Base-by-base conservation (phyloP, 2,329 filamentous ascomycete species). In the Zymoseptoria crescenta region DNA sequence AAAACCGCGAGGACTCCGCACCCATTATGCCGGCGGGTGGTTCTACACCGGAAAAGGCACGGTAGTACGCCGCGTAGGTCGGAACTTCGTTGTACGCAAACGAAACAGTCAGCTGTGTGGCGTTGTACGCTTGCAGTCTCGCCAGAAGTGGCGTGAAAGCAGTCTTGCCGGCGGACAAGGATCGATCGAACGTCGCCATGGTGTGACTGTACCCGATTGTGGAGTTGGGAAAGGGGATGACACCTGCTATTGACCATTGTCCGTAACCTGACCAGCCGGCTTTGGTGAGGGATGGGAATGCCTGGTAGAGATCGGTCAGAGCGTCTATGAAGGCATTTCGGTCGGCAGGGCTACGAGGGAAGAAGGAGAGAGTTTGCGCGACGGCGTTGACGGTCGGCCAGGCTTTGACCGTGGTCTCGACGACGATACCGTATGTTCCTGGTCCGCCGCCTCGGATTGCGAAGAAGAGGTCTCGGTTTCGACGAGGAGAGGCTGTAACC, bases 401-500 rank as follows among this genome's bases (percentile, higher is more conserved):
- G 24, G 58, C 62, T 57, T 68, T 67, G 20, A 64, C 45, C 1
- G 59, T 59, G 3, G 59, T 60, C 8, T 62, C 60, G 16, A 64
- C 50, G 7, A 66, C 69, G 8, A 69, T 59, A 24, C 66, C 68
- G 55, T 68, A 69, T 65, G 82, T 83, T 69, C 78, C 82, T 20
- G 55, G 56, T 8, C 83, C 82, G 9, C 68, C 67, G 8, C 82
- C 83, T 55, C 80, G 79, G 4, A 85, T 75, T 0, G 79, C 81
- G 59, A 74, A 74, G 70, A 75, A 83, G 8, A 86, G 71, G 58
- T 84, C 81, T 0, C 75, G 61, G 60, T 84, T 71, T 8, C 71
- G 66, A 1, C 66, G 67, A 3, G 69, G 65, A 16, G 76, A 79
- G 1, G 66, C 65, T 20, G 63, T 67, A 3, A 70, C 60, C 13